phyloP scores from a whole-genome alignment of 768 basidiomycete genomes.

The Sutorius australiensis region DNA sequence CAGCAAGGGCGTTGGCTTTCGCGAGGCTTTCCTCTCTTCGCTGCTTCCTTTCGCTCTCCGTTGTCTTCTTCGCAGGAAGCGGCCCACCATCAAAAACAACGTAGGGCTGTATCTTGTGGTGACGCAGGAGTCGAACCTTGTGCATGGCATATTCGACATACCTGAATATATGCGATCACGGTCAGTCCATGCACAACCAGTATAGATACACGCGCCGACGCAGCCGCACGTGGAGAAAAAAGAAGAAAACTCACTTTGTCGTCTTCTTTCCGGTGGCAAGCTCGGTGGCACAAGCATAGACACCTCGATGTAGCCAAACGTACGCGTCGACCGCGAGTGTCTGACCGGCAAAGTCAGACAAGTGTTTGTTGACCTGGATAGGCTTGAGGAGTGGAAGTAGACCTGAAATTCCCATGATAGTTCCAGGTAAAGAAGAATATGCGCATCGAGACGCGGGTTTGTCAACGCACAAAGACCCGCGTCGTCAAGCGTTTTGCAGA shows the following conservation, averaged over 20 bases:
- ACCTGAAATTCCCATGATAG: constrained; percentile 87
- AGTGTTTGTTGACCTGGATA: constrained; percentile 73
- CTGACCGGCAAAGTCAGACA: constrained; percentile 80
- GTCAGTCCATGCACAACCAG: not conserved
- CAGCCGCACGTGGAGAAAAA: not conserved
- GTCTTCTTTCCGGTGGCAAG: constrained; percentile 82
- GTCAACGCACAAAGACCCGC: constrained; percentile 6
- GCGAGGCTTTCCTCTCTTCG: constrained; percentile 74
- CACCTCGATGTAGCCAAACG: constrained; percentile 88
- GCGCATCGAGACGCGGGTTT: constrained; percentile 1
- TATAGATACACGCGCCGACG: not conserved
- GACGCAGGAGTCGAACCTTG: constrained; percentile 77
- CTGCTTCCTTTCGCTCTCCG: constrained; percentile 75
- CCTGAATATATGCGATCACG: constrained; percentile 38
- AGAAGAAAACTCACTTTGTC: constrained; percentile 58
- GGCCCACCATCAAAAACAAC: constrained; percentile 97
- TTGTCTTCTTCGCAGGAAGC: constrained; percentile 89
- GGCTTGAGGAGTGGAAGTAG: constrained; percentile 87
- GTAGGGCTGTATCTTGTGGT: constrained; percentile 83
- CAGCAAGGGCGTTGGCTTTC: constrained; percentile 65
- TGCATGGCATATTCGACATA: constrained; percentile 98
- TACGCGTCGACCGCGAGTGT: constrained; percentile 93
- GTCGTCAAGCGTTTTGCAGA: not conserved
- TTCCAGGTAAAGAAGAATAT: not conserved
- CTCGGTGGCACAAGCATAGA: constrained; percentile 87